phyloP scores from a whole-genome alignment of 805 yeast species.

The Komagataella ulmi region DNA sequence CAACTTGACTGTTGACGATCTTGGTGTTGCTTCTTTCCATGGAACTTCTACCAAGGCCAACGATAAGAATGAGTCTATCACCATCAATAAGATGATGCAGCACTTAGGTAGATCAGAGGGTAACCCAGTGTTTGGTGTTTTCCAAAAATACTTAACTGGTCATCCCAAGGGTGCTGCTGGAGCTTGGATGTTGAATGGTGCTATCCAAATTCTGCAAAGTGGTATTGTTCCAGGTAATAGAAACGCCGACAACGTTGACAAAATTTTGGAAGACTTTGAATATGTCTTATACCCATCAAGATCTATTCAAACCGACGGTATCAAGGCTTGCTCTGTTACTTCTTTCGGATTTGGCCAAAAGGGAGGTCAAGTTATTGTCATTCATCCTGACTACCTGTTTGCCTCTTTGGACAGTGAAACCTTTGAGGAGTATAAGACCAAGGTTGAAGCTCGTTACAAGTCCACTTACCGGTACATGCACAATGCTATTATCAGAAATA shows the following conservation, averaged over 20 bases:
- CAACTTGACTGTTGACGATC: slow-evolving; percentile 86
- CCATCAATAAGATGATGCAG: slow-evolving; percentile 83
- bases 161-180: slow-evolving; percentile 99
- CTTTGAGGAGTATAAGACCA: slow-evolving; percentile 57
- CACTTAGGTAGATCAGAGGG: slow-evolving; percentile 97
- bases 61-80: slow-evolving; percentile 94
- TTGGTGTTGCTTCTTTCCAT: slow-evolving; percentile 96
- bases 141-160: slow-evolving; percentile 98
- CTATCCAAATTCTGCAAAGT: slow-evolving; percentile 77
- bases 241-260: slow-evolving; percentile 94
- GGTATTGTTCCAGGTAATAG: slow-evolving; percentile 98
- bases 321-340: slow-evolving; percentile 93
- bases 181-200: slow-evolving; percentile 99
- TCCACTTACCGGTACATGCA: slow-evolving; percentile 91
- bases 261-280: slow-evolving; percentile 67
- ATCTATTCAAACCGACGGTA: slow-evolving; percentile 87
- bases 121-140: slow-evolving; percentile 93
- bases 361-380: slow-evolving; percentile 90
- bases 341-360: slow-evolving; percentile 99
- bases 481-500: slow-evolving; percentile 82
- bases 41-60: slow-evolving; percentile 98
- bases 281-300: slow-evolving; percentile 91
- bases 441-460: slow-evolving; percentile 74
- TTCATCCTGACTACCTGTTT: slow-evolving; percentile 88
- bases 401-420: slow-evolving; percentile 64